Conservation (phyloP, 108 stramenopile species). For the Cyclotella cryptica region DNA sequence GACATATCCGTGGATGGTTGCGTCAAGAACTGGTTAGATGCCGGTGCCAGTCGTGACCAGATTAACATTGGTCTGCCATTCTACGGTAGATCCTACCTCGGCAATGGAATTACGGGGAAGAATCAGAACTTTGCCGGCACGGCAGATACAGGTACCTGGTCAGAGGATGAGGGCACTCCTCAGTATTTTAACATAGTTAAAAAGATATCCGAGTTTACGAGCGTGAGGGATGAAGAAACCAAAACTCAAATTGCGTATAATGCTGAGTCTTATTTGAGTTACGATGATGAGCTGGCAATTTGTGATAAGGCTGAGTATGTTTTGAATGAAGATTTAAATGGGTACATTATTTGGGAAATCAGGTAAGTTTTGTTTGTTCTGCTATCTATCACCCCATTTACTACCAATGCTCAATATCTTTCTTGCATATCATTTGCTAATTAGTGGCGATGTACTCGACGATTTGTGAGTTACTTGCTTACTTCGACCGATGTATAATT, state of each 20-base stretch:
- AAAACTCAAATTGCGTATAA: slow-evolving; percentile 44
- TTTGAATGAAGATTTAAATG: slow-evolving; percentile 40
- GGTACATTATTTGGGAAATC: slow-evolving; percentile 45
- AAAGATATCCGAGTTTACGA: slow-evolving; percentile 23
- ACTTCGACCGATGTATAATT: neutral
- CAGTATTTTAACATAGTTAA: slow-evolving; percentile 52
- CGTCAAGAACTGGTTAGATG: slow-evolving; percentile 40
- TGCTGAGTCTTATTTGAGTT: slow-evolving; percentile 20
- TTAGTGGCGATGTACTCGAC: slow-evolving; percentile 18
- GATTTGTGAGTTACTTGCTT: slow-evolving; percentile 16
- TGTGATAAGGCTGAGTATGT: slow-evolving; percentile 53
- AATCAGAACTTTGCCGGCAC: slow-evolving; percentile 20
- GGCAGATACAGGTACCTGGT: slow-evolving; percentile 35
- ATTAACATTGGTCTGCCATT: slow-evolving; percentile 27
- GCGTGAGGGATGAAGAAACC: slow-evolving; percentile 45
- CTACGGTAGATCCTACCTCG: slow-evolving; percentile 23
- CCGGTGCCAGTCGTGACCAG: slow-evolving; percentile 15
- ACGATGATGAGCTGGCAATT: slow-evolving; percentile 49
- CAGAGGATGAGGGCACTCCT: slow-evolving; percentile 47
- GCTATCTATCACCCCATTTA: neutral
- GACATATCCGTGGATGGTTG: slow-evolving; percentile 30
- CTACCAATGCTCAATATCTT: neutral
- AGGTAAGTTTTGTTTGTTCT: neutral
- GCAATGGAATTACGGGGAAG: slow-evolving; percentile 27
- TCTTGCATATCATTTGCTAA: neutral